A percentile compares a stretch with the other conserved stretches of the same genome.
Evolutionary conservation across 75 land plant genomes (phyloP).

Genomic region (Cryptomeria japonica): DNA sequence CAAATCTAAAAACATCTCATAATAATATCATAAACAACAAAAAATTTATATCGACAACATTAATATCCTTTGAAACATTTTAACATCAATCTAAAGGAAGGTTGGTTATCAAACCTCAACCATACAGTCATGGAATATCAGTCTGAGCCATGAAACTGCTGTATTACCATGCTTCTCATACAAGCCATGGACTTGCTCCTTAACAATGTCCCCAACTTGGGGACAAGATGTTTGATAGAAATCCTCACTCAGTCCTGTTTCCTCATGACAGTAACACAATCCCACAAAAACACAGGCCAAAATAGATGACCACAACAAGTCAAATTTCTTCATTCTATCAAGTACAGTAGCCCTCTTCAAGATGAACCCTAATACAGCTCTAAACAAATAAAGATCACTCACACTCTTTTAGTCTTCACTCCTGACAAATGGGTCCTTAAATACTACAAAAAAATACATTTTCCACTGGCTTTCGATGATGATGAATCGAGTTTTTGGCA

Average conservation of each 20-base stretch:
- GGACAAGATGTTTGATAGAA: constrained; percentile 58
- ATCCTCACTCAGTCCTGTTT: constrained; percentile 9
- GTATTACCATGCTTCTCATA: constrained; percentile 55
- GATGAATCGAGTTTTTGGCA: not conserved
- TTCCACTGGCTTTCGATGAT: not conserved
- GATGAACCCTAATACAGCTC: not conserved
- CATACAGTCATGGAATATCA: constrained; percentile 70
- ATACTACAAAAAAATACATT: not conserved
- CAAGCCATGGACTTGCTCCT: constrained; percentile 33
- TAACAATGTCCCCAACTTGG: constrained; percentile 47
- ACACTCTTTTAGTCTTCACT: not conserved
- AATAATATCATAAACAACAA: not conserved
- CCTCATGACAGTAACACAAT: not conserved
- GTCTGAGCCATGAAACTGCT: constrained; percentile 60
- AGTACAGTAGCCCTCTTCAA: not conserved
- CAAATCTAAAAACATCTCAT: not conserved
- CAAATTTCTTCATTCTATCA: not conserved
- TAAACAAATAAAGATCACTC: not conserved
- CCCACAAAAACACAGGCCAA: not conserved
- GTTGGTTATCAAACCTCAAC: constrained; percentile 31
- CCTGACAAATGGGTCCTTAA: not conserved
- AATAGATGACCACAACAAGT: not conserved
- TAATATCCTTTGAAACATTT: not conserved
- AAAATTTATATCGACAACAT: not conserved
- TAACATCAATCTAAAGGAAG: too few species aligned